Conservation (phyloP, 192 early-diverging fungal genomes). For the Podila epigama region DNA sequence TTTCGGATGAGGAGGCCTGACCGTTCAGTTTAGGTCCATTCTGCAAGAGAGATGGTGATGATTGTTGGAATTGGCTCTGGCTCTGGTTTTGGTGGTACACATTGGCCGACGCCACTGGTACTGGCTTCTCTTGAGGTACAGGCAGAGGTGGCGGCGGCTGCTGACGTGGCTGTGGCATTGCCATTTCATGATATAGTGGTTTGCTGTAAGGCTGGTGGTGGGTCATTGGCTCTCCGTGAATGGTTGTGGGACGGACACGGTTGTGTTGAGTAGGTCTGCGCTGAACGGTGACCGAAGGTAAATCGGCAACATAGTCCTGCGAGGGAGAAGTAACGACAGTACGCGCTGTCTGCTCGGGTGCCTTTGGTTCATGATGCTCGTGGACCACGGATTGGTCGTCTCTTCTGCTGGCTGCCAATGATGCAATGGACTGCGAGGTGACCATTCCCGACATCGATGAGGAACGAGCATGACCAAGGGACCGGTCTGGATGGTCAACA, state of each 20-base stretch:
- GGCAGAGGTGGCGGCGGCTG: constrained; percentile 14
- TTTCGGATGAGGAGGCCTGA: constrained; percentile 8
- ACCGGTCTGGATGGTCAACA: constrained; percentile 1
- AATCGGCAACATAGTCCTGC: constrained; percentile 36
- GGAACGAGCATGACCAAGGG: neutral
- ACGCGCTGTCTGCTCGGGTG: neutral
- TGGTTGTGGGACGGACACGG: constrained; percentile 35
- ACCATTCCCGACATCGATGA: neutral
- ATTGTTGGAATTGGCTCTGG: constrained; percentile 35
- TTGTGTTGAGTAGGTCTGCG: constrained; percentile 33
- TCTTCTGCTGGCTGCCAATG: neutral
- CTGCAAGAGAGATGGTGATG: constrained; percentile 31
- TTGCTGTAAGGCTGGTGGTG: constrained; percentile 14
- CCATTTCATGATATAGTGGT: constrained; percentile 20
- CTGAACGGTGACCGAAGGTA: constrained; percentile 32
- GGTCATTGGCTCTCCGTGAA: constrained; percentile 48
- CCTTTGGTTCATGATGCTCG: constrained; percentile 14
- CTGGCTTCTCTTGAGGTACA: constrained; percentile 19
- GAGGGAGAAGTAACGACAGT: constrained; percentile 10
- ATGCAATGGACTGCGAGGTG: neutral
- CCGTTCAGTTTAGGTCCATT: neutral
- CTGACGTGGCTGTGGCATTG: neutral
- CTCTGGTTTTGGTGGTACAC: constrained; percentile 32
- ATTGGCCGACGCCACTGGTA: constrained; percentile 13
- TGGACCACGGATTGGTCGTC: neutral